Conservation (phyloP, 805 yeast genomes). For the Myxozyma monticola region DNA sequence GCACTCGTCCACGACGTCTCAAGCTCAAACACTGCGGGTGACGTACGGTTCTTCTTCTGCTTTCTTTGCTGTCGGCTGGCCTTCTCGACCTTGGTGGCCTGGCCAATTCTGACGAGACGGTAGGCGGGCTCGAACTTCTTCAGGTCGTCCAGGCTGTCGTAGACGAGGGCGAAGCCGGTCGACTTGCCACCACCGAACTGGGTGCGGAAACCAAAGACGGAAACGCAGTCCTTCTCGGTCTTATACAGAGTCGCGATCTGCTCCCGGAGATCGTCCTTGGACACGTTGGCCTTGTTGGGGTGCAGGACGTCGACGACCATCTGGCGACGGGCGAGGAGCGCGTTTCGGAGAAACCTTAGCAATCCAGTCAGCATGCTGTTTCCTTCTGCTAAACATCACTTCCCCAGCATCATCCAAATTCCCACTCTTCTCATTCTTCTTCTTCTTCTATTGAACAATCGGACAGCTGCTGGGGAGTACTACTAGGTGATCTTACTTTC, state of each 20-base stretch:
- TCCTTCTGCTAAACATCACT: not conserved
- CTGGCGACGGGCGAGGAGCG: slow-evolving; percentile 98
- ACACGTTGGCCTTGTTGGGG: slow-evolving; percentile 98
- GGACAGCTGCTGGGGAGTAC: not conserved
- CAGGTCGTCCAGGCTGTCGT: slow-evolving; percentile 97
- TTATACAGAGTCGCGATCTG: slow-evolving; percentile 84
- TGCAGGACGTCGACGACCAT: slow-evolving; percentile 99
- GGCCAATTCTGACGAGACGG: slow-evolving; percentile 99
- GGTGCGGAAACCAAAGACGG: slow-evolving; percentile 99
- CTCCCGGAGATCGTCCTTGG: slow-evolving; percentile 99
- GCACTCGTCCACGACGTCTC: not conserved
- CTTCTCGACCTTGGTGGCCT: slow-evolving; percentile 94
- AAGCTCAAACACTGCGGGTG: no score
- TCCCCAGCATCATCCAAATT: no score
- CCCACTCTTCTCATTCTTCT: not conserved
- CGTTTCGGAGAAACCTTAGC: slow-evolving; percentile 84
- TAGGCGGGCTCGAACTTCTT: slow-evolving; percentile 98
- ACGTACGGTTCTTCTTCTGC: slow-evolving; percentile 92
- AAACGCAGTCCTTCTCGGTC: slow-evolving; percentile 89
- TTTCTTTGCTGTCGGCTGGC: slow-evolving; percentile 99
- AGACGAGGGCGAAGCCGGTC: slow-evolving; percentile 98
- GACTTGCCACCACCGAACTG: slow-evolving; percentile 99
- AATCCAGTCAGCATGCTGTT: not conserved
- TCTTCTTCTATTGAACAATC: not conserved
- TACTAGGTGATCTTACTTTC: slow-evolving; percentile 53